phyloP scores from a whole-genome alignment of 352 stramenopile genomes.

The Globisporangium echinulatum region DNA sequence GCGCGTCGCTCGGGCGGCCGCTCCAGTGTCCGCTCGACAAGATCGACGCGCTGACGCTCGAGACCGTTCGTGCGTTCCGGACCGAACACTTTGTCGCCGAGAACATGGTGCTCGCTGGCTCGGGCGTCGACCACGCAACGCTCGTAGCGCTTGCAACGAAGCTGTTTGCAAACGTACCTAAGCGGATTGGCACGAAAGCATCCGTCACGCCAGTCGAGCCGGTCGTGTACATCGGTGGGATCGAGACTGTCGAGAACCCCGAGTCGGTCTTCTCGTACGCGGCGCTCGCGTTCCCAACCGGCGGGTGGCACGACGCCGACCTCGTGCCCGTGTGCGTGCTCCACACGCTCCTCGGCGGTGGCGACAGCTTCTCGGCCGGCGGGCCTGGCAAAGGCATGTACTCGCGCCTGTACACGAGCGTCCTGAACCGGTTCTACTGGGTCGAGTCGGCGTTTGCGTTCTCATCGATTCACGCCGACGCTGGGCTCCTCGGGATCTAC shows the following conservation, averaged over 20 bases:
- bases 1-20: slow-evolving; percentile 68
- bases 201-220: slow-evolving; percentile 27
- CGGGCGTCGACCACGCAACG: slow-evolving; percentile 93
- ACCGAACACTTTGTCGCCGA: slow-evolving; percentile 76
- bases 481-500: slow-evolving; percentile 94
- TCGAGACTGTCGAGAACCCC: slow-evolving; percentile 56
- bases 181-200: slow-evolving; percentile 12
- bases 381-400: slow-evolving; percentile 99
- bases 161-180: slow-evolving; percentile 77
- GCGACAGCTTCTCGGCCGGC: slow-evolving; percentile 97
- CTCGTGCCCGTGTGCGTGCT: slow-evolving; percentile 96
- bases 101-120: slow-evolving; percentile 90
- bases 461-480: slow-evolving; percentile 93
- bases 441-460: slow-evolving; percentile 97
- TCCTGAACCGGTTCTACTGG: slow-evolving; percentile 98
- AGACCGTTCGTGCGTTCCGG: slow-evolving; percentile 72
- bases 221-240: slow-evolving; percentile 60
- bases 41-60: slow-evolving; percentile 63
- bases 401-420: slow-evolving; percentile 95
- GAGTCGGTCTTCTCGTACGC: slow-evolving; percentile 88
- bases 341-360: slow-evolving; percentile 96
- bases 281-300: slow-evolving; percentile 93
- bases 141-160: slow-evolving; percentile 88
- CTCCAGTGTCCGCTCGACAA: slow-evolving; percentile 79
- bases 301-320: slow-evolving; percentile 95